Evolutionary conservation across 2,329 filamentous ascomycete species (phyloP), one percentile per base, ranked within the genome.

Genomic region (Lachnellula subtilissima): DNA sequence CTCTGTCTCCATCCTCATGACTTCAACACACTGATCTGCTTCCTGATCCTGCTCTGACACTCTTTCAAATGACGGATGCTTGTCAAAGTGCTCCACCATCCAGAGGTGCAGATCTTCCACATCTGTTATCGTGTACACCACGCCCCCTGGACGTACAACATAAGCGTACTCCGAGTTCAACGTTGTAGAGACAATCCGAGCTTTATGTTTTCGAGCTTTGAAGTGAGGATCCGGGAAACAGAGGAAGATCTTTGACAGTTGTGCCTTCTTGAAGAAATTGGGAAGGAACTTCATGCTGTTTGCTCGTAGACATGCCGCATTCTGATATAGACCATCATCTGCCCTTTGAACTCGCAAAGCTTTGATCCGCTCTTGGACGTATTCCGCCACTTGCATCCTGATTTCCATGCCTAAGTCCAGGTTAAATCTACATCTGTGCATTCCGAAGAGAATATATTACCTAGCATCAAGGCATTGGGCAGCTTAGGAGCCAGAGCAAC

Each of bases 231-330:
- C 94, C 0, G 94, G 94, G 70, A 99, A 99, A 77, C 94, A 99
- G 66, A 99, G 89, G 73, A 99, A 99, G 69, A 97, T 89, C 70
- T 95, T 95, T 61, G 81, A 83, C 14, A 99, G 83, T 70, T 97
- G 92, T 14, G 75, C 78, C 67, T 86, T 88, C 53, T 75, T 77
- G 78, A 99, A 97, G 78, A 97, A 96, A 70, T 99, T 97, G 60
- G 95, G 93, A n/a, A 99, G 78, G 73, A 97, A 99, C 72, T 99
- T 99, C 94, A 99, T 99, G 5, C 91, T 90, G 76, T 99, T 99
- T 63, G 90, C 89, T 60, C 94, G 87, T 48, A 99, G 78, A 69
- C 91, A 95, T 36, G 88, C 86, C 53, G 93, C 87, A 71, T 99
- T 99, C 69, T 95, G 87, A 72, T 91, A 97, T 48, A 76, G 72